Evolutionary conservation across 179 eudicot species (phyloP), one percentile per base, ranked within the genome.

Genomic region (Nepenthes alata): DNA sequence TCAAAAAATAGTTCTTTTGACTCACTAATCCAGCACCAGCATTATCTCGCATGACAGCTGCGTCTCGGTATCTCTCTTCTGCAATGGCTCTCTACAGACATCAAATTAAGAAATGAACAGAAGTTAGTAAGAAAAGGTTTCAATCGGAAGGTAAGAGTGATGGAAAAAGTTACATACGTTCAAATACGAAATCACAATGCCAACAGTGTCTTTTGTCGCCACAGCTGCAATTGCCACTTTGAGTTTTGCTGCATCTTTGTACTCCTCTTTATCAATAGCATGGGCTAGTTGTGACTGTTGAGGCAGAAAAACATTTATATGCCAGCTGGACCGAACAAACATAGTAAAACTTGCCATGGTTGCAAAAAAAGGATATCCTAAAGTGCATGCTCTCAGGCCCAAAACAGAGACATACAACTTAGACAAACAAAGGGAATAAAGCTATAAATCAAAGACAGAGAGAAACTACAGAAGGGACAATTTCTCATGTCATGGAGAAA

Each of bases 1-100:
- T 41, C 45, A 25, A 35, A 52, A 45, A 45, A 54, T 3, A 44
- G 44, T 52, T 14, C 12, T n/a, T 55, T 9, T 25, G 64, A 84
- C 97, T 82, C 78, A 94, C 99, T 77, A 94, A 72, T 71, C 99
- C 99, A 60, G 94, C 89, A 72, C 89, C 84, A 51, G 96, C 99
- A 71, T 78, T 77, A 74, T 94, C 99, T 56, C 91, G 82, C 58
- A 82, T 66, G 65, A 90, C 75, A 54, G 85, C 93, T 67, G 99
- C 99, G 74, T 94, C 99, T 55, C 69, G 72, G 66, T 90, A 94
- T 16, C 87, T 80, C 80, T 94, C 97, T 64, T 94, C 91, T 57
- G 76, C 66, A 59, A 94, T 64, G 53, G 93, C 95, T 74, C 77
- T 85, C 99, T 94, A 76, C 63, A 73, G 16, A 72, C 48, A 12